phyloP scores from a whole-genome alignment of 345 rosid genomes.

The Dovyalis caffra region DNA sequence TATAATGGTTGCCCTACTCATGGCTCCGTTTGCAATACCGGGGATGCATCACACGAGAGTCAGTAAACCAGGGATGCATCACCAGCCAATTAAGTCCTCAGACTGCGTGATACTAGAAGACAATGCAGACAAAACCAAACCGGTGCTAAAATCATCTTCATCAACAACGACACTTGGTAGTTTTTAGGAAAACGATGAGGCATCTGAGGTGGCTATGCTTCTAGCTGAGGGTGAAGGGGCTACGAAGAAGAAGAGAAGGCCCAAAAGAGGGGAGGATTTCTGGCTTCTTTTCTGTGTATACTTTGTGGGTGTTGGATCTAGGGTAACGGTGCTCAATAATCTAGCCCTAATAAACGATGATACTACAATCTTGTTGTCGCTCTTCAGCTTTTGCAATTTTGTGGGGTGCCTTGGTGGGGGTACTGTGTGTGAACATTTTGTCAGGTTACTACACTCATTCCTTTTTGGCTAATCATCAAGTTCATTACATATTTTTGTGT shows the following conservation, averaged over 20 bases:
- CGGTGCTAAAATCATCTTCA: slow-evolving; percentile 41
- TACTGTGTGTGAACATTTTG: slow-evolving; percentile 56
- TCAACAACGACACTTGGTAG: slow-evolving; percentile 35
- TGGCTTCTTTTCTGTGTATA: slow-evolving; percentile 71
- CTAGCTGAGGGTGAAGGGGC: slow-evolving; percentile 75
- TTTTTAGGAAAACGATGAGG: slow-evolving; percentile 36
- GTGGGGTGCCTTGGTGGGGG: slow-evolving; percentile 69
- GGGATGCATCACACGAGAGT: slow-evolving; percentile 44
- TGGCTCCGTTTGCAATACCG: slow-evolving; percentile 67
- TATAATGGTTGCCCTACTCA: slow-evolving; percentile 52
- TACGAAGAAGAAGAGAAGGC: slow-evolving; percentile 58
- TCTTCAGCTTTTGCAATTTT: slow-evolving; percentile 72
- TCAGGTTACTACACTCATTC: slow-evolving; percentile 43
- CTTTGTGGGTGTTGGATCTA: slow-evolving; percentile 68
- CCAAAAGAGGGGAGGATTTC: slow-evolving; percentile 75
- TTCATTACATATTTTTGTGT: neutral
- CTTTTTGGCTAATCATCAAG: neutral
- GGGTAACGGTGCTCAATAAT: slow-evolving; percentile 68
- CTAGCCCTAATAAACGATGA: slow-evolving; percentile 62
- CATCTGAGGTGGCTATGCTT: slow-evolving; percentile 57
- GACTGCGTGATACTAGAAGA: slow-evolving; percentile 25
- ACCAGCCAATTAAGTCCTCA: slow-evolving; percentile 18
- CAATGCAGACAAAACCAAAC: slow-evolving; percentile 41
- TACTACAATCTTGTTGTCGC: slow-evolving; percentile 55
- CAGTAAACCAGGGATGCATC: slow-evolving; percentile 20